These are phyloP conservation scores for Aureobasidium namibiae DNA, from an alignment of 2,329 filamentous ascomycete species.

Conservation along the genomic window DNA sequence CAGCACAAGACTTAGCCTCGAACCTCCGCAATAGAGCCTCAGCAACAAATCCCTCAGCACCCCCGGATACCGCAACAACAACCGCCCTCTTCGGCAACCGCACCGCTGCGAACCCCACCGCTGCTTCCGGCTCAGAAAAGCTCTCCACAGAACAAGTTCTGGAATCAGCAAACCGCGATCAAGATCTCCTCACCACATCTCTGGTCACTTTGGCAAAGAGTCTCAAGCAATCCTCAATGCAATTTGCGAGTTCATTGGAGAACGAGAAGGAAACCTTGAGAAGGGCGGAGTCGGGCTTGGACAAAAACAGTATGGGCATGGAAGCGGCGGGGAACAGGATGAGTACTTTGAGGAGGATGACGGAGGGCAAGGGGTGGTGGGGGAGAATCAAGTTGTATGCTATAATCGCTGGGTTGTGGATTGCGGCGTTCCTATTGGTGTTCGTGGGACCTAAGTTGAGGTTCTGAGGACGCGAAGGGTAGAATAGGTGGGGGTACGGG, in stretches of 20 bases:
- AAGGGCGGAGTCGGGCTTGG: constrained; percentile 64
- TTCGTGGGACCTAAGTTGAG: constrained; percentile 82
- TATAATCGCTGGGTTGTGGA: constrained; percentile 74
- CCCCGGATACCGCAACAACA: constrained; percentile 21
- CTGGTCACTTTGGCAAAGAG: constrained; percentile 72
- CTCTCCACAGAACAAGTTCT: constrained; percentile 2
- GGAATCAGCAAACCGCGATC: neutral
- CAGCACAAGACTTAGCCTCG: neutral
- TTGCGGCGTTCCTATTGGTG: constrained; percentile 70
- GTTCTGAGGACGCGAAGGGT: constrained; percentile 44
- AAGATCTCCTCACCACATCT: constrained; percentile 55
- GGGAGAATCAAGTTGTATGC: constrained; percentile 69
- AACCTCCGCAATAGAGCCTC: constrained; percentile 7
- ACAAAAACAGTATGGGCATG: constrained; percentile 68
- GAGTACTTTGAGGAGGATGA: constrained; percentile 69
- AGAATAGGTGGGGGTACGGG: neutral
- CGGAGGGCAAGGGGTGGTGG: constrained; percentile 82
- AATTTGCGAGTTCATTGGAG: constrained; percentile 65
- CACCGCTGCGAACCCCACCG: constrained; percentile 15
- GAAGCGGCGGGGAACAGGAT: constrained; percentile 68
- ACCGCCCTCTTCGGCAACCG: constrained; percentile 32
- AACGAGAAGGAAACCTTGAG: constrained; percentile 64
- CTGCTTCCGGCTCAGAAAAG: neutral
- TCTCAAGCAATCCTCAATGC: constrained; percentile 65
- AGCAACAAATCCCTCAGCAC: constrained; percentile 13